Evolutionary conservation across 1,284 basidiomycete genomes (phyloP).

Genomic region (Entoloma clypeatum): DNA sequence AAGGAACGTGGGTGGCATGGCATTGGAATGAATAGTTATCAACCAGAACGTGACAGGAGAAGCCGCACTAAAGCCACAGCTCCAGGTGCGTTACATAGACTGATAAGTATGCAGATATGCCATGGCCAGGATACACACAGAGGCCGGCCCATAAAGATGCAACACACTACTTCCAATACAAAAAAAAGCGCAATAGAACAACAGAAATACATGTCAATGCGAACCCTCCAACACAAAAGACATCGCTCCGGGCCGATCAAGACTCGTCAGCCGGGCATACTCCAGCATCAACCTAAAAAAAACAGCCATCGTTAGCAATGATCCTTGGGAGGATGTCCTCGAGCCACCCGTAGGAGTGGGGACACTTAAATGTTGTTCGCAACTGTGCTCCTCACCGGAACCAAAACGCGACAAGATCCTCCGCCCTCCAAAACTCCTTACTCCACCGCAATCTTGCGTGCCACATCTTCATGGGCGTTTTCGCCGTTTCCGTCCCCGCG

Average conservation of each 20-base stretch:
- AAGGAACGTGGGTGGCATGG: no score
- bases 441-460: constrained; percentile 60
- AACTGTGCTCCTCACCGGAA: constrained; percentile 42
- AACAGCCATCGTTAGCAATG: neutral
- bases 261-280: constrained; percentile 43
- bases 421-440: constrained; percentile 52
- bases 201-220: neutral
- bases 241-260: constrained; percentile 45
- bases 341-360: neutral
- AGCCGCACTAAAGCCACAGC: no score
- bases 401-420: constrained; percentile 65
- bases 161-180: neutral
- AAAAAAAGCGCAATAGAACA: neutral
- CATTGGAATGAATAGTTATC: no score
- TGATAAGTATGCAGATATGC: no score
- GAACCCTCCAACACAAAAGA: constrained; percentile 17
- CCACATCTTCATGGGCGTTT: constrained; percentile 51
- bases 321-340: neutral
- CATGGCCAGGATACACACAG: neutral
- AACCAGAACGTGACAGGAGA: no score
- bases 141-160: neutral
- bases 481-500: constrained; percentile 40
- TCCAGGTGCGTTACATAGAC: no score
- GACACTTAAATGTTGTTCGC: neutral
- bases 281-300: constrained; percentile 19